Base-by-base conservation (phyloP, 306 rosid genomes). In the Oxytropis ochrocephala region DNA sequence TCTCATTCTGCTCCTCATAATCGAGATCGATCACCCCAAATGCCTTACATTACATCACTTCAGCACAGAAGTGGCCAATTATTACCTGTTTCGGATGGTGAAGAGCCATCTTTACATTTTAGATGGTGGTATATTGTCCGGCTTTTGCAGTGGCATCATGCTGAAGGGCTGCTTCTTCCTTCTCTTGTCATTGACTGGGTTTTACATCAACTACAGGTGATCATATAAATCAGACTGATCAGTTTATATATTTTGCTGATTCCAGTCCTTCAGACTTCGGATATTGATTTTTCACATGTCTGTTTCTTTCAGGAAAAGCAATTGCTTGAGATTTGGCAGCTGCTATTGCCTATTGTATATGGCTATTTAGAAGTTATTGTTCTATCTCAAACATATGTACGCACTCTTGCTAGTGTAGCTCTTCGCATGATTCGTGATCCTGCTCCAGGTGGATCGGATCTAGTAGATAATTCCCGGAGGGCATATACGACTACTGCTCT, bases 91-190 rank as follows among this genome's bases (percentile, higher is more conserved):
- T 75, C 81, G 79, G 88, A 86, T 69, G 83, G 86, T 61, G 96
- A 86, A 64, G 96, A 85, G 67, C 92, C 96, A 55, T 88, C 96
- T 56, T 75, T 85, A 62, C 93, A 93, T 80, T 89, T 86, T 73
- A 93, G 80, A 79, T 93, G 98, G 98, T 86, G 96, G 96, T 88
- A 90, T 75, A 79, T 93, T 82, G 91, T 90, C 47, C 88, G 91
- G 58, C 96, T 93, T 30, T 64, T 93, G 85, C 96, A 82, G 46
- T 93, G 96, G 98, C 96, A 88, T 78, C 91, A 86, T 77, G 92
- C 96, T 11, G 96, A 93, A 74, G 96, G 98, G 72, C 72, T 93
- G 46, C 83, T 88, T 67, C 84, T 85, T 81, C 93, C 96, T 55
- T 86, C 98, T 73, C 85, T 84, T 81, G 79, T 90, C 63, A 84